Evolutionary conservation across 768 basidiomycete species (phyloP).

Genomic region (Kwoniella sp.): DNA sequence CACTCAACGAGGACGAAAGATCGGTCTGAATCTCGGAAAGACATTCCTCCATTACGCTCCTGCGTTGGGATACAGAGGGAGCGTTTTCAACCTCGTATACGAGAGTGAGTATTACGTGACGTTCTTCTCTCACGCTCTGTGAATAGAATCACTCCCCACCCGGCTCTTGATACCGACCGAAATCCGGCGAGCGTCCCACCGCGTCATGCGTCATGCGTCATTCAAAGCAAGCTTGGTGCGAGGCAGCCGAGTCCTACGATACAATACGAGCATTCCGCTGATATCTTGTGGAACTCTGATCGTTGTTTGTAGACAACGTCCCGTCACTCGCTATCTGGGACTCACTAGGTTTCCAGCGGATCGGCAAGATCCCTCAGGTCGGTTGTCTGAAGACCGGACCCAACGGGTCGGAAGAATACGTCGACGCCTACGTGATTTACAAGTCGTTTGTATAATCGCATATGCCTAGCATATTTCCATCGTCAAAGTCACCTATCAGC

Average conservation of each 20-base stretch:
- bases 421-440: constrained; percentile 84
- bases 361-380: constrained; percentile 64
- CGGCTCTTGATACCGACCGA: too few relatives aligned
- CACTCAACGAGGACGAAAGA: constrained; percentile 65
- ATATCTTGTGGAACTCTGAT: too few relatives aligned
- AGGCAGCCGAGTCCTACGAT: too few relatives aligned
- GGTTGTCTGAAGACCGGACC: constrained; percentile 67
- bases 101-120: constrained; percentile 61
- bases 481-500: too few relatives aligned
- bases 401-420: constrained; percentile 80
- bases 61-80: constrained; percentile 59
- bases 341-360: constrained; percentile 72
- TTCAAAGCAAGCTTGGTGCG: too few relatives aligned
- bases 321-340: constrained; percentile 75
- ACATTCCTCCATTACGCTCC: constrained; percentile 83
- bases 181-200: too few relatives aligned
- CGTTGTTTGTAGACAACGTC: constrained; percentile 62
- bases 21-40: constrained; percentile 71
- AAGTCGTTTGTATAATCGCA: constrained; percentile 66
- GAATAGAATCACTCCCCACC: too few relatives aligned
- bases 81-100: constrained; percentile 86
- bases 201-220: too few relatives aligned
- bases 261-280: too few relatives aligned
- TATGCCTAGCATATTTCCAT: too few relatives aligned
- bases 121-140: too few relatives aligned